Evolutionary conservation across 1,139 yeast genomes (phyloP).

Genomic region (Groenewaldozyma auringiensis): DNA sequence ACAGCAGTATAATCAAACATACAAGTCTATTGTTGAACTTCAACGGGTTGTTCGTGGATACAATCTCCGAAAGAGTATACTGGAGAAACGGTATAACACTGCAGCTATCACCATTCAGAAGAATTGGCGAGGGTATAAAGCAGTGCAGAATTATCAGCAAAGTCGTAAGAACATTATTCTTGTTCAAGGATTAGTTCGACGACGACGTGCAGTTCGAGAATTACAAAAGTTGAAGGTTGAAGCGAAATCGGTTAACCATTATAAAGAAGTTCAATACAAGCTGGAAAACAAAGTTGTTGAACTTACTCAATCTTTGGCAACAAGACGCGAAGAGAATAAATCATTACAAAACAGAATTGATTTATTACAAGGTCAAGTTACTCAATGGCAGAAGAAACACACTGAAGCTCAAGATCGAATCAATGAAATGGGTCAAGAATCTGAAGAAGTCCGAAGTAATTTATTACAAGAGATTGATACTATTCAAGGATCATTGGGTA

Average conservation of each 20-base stretch:
- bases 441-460: slow-evolving; percentile 48
- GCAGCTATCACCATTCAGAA: slow-evolving; percentile 72
- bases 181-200: slow-evolving; percentile 73
- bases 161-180: slow-evolving; percentile 50
- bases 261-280: slow-evolving; percentile 85
- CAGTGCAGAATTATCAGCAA: slow-evolving; percentile 40
- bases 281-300: slow-evolving; percentile 94
- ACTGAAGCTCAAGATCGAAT: slow-evolving; percentile 24
- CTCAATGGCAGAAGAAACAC: slow-evolving; percentile 29
- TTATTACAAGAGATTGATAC: slow-evolving; percentile 48
- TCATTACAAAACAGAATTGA: slow-evolving; percentile 57
- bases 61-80: slow-evolving; percentile 45
- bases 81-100: slow-evolving; percentile 43
- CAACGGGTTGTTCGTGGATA: slow-evolving; percentile 68
- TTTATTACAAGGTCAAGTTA: slow-evolving; percentile 35
- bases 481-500: slow-evolving; percentile 40
- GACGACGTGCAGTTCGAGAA: slow-evolving; percentile 62
- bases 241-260: slow-evolving; percentile 83
- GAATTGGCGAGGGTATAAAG: slow-evolving; percentile 50
- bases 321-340: slow-evolving; percentile 75
- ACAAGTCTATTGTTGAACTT: slow-evolving; percentile 46
- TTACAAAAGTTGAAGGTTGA: slow-evolving; percentile 62
- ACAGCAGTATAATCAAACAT: slow-evolving; percentile 37
- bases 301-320: slow-evolving; percentile 74
- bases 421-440: slow-evolving; percentile 39